Evolutionary conservation across 2,329 filamentous ascomycete species (phyloP), one percentile per base, ranked within the genome.

Genomic region (Pseudocercospora crystallina): DNA sequence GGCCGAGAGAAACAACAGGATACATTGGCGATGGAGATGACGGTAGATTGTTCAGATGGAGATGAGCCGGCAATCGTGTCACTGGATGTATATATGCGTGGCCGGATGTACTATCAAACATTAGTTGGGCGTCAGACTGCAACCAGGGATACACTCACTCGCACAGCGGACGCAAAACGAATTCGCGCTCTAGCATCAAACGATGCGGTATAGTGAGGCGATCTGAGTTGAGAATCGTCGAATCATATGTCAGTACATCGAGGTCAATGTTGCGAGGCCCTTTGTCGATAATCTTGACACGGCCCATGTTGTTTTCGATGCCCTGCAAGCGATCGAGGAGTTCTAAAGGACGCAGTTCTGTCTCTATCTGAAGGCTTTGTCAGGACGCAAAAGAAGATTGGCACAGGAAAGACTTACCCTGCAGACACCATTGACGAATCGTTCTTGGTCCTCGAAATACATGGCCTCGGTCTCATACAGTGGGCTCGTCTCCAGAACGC

Each of bases 381-480:
- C 12, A 29, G 10, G 8, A n/a, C 2, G 13, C 8, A 32, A n/a
- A 31, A 9, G 36, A 29, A 13, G 13, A 26, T 30, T 8, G 12
- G n/a, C 17, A 31, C 10, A 14, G 17, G 13, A 31, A 29, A 3
- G 12, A 76, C 83, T 68, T 70, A 95, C 90, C 83, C 95, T 89
- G 69, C 90, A 96, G 50, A 85, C 91, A 14, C 90, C 94, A 67
- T 99, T 99, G 41, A 96, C 75, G 66, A 99, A 99, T 29, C 82
- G 81, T 56, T 85, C 84, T 69, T 99, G 94, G 57, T 96, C 87
- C 56, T 87, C 75, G 57, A 96, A 87, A 71, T 99, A 99, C 94
- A 99, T 99, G 15, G 94, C 90, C 62, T 89, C 84, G 3, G 92
- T 99, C 74, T 97, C 90, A 81, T 94, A 99, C 2, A 99, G 76